Conservation (phyloP, 1,284 basidiomycete species). For the Schizophyllum amplum region DNA sequence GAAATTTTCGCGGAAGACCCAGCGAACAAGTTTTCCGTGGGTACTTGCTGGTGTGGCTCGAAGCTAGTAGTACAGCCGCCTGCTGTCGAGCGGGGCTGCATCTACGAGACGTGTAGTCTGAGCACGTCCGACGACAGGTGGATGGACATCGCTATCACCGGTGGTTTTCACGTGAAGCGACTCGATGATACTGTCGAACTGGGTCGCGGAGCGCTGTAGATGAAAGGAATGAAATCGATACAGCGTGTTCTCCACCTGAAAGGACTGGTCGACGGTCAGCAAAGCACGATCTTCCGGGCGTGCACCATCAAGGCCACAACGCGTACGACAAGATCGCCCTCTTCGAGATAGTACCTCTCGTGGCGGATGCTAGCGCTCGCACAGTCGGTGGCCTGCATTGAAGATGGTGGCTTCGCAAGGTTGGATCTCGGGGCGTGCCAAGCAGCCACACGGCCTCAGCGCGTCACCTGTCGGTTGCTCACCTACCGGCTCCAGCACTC, state of each 20-base stretch:
- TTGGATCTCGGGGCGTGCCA: too few relatives aligned
- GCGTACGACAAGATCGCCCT: background rate
- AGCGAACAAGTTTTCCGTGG: too few relatives aligned
- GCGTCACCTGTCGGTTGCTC: too few relatives aligned
- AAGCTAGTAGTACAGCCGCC: too few relatives aligned
- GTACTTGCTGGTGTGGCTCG: too few relatives aligned
- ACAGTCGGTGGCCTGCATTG: background rate
- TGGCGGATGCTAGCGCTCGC: background rate
- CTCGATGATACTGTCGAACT: background rate
- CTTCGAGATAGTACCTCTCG: background rate
- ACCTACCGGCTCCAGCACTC: too few relatives aligned
- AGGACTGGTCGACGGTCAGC: background rate
- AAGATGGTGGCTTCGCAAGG: background rate
- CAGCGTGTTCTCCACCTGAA: background rate
- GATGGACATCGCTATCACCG: background rate
- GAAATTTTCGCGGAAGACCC: too few relatives aligned
- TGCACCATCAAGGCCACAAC: background rate
- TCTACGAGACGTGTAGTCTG: too few relatives aligned
- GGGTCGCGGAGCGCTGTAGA: background rate
- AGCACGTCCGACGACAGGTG: too few relatives aligned
- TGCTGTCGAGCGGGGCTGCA: too few relatives aligned
- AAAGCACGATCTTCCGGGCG: background rate
- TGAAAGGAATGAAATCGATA: background rate
- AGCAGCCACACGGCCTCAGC: too few relatives aligned
- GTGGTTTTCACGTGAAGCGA: background rate